A percentile compares a stretch with the other conserved stretches of the same genome.
Evolutionary conservation across 352 stramenopile species (phyloP).

Genomic region (Thalassiosira mediterranea): DNA sequence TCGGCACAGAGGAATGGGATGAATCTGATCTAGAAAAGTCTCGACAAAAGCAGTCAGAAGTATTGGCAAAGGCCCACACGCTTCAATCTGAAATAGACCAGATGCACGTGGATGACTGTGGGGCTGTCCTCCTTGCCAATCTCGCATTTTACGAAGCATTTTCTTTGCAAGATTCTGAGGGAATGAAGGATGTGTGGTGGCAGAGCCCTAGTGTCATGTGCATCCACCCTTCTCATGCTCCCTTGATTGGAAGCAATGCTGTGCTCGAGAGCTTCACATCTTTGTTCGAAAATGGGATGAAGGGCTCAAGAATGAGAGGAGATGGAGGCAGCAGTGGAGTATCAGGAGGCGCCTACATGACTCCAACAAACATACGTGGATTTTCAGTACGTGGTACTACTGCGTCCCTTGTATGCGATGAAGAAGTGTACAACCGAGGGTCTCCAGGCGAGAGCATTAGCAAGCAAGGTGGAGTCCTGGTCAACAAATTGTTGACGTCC

Average conservation of each 20-base stretch:
- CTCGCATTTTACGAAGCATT: constrained; percentile 79
- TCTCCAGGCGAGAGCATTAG: constrained; percentile 37
- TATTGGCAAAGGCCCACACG: constrained; percentile 55
- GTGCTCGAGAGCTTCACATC: constrained; percentile 68
- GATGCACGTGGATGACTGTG: constrained; percentile 80
- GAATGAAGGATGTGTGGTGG: constrained; percentile 77
- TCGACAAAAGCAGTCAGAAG: constrained; percentile 27
- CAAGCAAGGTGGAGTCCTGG: constrained; percentile 36
- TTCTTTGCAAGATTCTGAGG: constrained; percentile 59
- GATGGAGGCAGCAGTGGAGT: constrained; percentile 6
- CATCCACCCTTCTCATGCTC: constrained; percentile 74
- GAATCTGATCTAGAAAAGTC: constrained; percentile 36
- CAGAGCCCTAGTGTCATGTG: constrained; percentile 66
- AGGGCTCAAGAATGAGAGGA: constrained; percentile 56
- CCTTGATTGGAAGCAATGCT: constrained; percentile 60
- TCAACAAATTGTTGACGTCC: constrained; percentile 77
- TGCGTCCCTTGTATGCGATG: constrained; percentile 77
- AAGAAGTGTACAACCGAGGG: constrained; percentile 70
- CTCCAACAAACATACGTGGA: constrained; percentile 67
- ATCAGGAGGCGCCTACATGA: constrained; percentile 62
- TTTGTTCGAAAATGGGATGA: constrained; percentile 74
- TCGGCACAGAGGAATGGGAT: constrained; percentile 26
- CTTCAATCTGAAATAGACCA: constrained; percentile 66
- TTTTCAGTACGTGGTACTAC: constrained; percentile 73
- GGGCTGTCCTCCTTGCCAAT: constrained; percentile 74